Percentiles rank a stretch among this genome's conserved stretches.
These are phyloP conservation scores for Fusarium cyanostomum DNA, from an alignment of 2,329 filamentous ascomycete species.

Conservation along the genomic window DNA sequence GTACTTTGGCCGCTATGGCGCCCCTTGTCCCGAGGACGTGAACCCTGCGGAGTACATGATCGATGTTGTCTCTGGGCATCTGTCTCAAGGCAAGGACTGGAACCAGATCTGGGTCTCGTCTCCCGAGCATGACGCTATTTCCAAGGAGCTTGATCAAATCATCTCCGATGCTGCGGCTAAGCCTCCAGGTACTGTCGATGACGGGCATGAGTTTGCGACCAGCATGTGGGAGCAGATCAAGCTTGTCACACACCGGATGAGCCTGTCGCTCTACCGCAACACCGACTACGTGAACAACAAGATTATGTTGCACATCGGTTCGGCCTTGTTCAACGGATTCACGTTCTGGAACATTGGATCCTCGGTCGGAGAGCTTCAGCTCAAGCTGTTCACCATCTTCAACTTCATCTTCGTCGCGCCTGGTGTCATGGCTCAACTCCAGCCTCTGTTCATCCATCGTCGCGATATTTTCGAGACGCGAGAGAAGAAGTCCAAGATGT, in stretches of 20 bases:
- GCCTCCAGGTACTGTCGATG: slow-evolving; percentile 52
- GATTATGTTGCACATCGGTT: slow-evolving; percentile 63
- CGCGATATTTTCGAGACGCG: slow-evolving; percentile 60
- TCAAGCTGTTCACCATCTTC: slow-evolving; percentile 68
- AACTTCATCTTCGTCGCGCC: slow-evolving; percentile 71
- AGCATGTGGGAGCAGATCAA: slow-evolving; percentile 70
- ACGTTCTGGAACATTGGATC: slow-evolving; percentile 68
- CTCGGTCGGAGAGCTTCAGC: slow-evolving; percentile 60
- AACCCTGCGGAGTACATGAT: slow-evolving; percentile 85
- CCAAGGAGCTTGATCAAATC: slow-evolving; percentile 71
- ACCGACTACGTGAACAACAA: slow-evolving; percentile 74
- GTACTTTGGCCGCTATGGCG: slow-evolving; percentile 75
- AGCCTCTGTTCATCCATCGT: slow-evolving; percentile 59
- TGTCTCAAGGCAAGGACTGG: slow-evolving; percentile 66
- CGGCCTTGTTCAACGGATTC: slow-evolving; percentile 68
- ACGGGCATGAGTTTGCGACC: slow-evolving; percentile 77
- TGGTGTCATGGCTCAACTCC: slow-evolving; percentile 60
- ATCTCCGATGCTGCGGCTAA: slow-evolving; percentile 62
- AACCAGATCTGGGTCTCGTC: slow-evolving; percentile 76
- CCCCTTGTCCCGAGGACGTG: slow-evolving; percentile 66
- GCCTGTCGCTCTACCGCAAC: slow-evolving; percentile 71
- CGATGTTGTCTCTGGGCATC: slow-evolving; percentile 61
- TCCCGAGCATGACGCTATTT: slow-evolving; percentile 63
- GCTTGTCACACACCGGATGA: slow-evolving; percentile 71
- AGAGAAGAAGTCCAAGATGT: slow-evolving; percentile 63